Conservation (phyloP, 2,329 filamentous ascomycete species). For the Penicillium sp. region DNA sequence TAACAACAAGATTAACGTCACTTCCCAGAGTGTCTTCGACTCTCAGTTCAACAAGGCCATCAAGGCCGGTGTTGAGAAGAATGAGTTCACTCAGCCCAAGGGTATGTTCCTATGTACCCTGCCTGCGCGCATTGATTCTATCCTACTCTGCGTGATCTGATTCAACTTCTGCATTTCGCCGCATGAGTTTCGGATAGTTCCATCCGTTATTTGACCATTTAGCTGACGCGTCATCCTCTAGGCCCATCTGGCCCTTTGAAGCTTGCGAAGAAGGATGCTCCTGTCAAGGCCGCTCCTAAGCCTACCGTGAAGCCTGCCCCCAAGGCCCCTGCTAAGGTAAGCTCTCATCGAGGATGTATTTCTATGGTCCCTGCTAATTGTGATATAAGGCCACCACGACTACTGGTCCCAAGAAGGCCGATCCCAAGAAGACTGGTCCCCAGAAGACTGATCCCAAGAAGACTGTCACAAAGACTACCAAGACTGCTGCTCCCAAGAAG, state of each 20-base stretch:
- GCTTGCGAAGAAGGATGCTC: constrained; percentile 74
- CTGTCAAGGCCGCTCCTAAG: constrained; percentile 32
- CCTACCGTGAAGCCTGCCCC: constrained; percentile 15
- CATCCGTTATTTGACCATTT: not conserved
- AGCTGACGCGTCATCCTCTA: constrained; percentile 43
- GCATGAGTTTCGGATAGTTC: not conserved
- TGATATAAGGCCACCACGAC: constrained; percentile 38
- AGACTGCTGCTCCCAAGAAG: constrained; percentile 48
- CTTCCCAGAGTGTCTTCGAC: constrained; percentile 61
- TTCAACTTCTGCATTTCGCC: not conserved
- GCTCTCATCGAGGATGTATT: not conserved
- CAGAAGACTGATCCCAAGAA: constrained; percentile 51
- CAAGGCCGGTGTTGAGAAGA: constrained; percentile 78
- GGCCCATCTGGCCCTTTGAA: constrained; percentile 87
- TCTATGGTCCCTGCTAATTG: constrained; percentile 10
- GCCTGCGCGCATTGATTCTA: constrained; percentile 5
- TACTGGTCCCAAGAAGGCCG: constrained; percentile 44
- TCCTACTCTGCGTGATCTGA: not conserved
- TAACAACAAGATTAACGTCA: constrained; percentile 65
- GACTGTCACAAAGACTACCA: constrained; percentile 42
- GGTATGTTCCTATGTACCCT: constrained; percentile 57
- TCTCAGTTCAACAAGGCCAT: constrained; percentile 84
- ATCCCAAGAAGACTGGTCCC: constrained; percentile 46
- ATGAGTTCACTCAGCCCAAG: constrained; percentile 86
- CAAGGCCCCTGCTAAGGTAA: constrained; percentile 16